phyloP scores from a whole-genome alignment of 2,329 filamentous ascomycete genomes.

The Colletotrichum phormii region DNA sequence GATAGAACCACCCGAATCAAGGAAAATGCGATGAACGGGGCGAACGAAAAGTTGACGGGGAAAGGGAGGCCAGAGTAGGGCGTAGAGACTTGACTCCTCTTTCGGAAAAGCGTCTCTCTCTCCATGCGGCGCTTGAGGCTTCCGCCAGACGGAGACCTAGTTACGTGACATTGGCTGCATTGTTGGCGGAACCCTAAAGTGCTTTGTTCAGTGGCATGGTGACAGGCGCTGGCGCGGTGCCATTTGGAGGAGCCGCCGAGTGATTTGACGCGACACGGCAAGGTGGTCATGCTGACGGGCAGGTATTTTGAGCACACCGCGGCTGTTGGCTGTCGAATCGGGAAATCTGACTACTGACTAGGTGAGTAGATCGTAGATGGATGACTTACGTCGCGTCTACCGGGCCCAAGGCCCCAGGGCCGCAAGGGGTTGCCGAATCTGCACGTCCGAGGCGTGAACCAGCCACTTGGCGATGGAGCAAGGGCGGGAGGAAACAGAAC shows the following conservation, averaged over 20 bases:
- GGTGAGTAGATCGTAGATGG: background rate
- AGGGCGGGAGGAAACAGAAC: conserved; percentile 21
- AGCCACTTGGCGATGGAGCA: conserved; percentile 8
- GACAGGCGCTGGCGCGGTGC: background rate
- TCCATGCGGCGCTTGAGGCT: conserved; percentile 12
- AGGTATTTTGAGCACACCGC: background rate
- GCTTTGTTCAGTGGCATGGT: background rate
- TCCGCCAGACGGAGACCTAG: background rate
- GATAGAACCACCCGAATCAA: background rate
- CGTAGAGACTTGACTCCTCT: background rate
- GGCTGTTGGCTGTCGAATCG: background rate
- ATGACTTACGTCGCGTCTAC: conserved; percentile 2
- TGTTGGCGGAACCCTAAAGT: background rate
- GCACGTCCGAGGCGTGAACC: background rate
- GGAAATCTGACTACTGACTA: background rate
- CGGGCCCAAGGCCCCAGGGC: background rate
- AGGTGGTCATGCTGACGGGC: background rate
- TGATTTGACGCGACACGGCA: background rate
- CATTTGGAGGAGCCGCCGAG: background rate
- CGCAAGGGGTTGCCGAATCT: conserved; percentile 13
- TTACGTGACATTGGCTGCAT: conserved; percentile 16
- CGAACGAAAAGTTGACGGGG: background rate
- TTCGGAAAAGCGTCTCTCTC: conserved; percentile 6
- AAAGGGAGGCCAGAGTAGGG: background rate
- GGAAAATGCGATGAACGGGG: background rate